phyloP scores from a whole-genome alignment of 306 rosid genomes.

The Cucurbita pepo region DNA sequence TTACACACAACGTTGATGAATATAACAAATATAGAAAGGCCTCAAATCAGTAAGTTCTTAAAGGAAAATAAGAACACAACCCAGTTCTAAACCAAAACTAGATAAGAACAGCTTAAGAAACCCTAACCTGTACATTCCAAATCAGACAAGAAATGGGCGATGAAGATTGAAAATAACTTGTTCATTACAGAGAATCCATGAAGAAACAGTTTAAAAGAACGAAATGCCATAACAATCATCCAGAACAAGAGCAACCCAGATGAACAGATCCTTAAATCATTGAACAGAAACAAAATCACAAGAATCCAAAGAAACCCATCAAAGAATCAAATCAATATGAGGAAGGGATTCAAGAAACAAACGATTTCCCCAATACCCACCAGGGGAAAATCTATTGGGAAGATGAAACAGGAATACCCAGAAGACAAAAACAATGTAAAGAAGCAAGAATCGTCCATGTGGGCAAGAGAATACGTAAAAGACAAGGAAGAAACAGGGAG shows the following conservation, averaged over 20 bases:
- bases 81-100: not conserved
- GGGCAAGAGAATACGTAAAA: not conserved
- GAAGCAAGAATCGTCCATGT: not conserved
- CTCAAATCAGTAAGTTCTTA: not conserved
- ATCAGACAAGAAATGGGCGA: not conserved
- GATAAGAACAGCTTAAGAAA: not conserved
- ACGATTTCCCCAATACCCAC: not conserved
- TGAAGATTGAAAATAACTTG: not conserved
- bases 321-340: not conserved
- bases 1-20: not conserved
- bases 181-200: not conserved
- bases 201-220: not conserved
- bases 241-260: constrained; percentile 1
- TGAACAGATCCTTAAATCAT: constrained; percentile 3
- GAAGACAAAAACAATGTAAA: not conserved
- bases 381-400: not conserved
- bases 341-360: not conserved
- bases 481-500: not conserved
- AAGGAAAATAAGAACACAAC: not conserved
- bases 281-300: not conserved
- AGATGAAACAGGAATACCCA: not conserved
- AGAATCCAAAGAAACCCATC: not conserved
- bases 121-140: not conserved
- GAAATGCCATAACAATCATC: not conserved
- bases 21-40: not conserved